Evolutionary conservation across 208 protist species (phyloP).

Genomic region (Angomonas ambiguus): DNA sequence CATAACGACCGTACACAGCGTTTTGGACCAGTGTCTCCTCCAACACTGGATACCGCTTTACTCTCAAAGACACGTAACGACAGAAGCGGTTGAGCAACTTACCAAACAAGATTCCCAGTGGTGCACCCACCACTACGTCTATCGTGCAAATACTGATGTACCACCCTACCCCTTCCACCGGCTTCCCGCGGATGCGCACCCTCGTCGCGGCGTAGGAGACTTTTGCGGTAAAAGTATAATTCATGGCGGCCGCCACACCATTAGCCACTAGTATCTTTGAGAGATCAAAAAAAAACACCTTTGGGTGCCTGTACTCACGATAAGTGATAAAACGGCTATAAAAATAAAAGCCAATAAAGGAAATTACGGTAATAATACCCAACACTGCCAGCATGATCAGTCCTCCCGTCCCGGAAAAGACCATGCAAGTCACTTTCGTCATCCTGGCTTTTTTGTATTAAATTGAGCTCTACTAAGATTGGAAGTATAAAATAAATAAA

Average conservation of each 20-base stretch:
- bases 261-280: constrained; percentile 30
- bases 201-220: constrained; percentile 17
- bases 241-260: constrained; percentile 20
- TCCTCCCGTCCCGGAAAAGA: constrained; percentile 35
- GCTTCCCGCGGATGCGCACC: constrained; percentile 25
- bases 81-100: constrained; percentile 20
- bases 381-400: constrained; percentile 28
- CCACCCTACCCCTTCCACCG: constrained; percentile 45
- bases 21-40: constrained; percentile 30
- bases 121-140: constrained; percentile 30
- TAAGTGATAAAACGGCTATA: constrained; percentile 15
- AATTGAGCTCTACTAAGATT: constrained; percentile 5
- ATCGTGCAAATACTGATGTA: constrained; percentile 33
- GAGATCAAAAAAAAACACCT: constrained; percentile 34
- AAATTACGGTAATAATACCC: constrained; percentile 16
- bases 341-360: constrained; percentile 23
- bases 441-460: neutral
- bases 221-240: constrained; percentile 39
- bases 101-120: constrained; percentile 29
- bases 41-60: constrained; percentile 2
- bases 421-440: constrained; percentile 28
- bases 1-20: constrained; percentile 30
- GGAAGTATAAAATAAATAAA: neutral
- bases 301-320: constrained; percentile 27
- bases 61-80: neutral